Evolutionary conservation across 2,329 filamentous ascomycete genomes (phyloP), one percentile per base, ranked within the genome.

Genomic region (Sporothrix euskadiensis): DNA sequence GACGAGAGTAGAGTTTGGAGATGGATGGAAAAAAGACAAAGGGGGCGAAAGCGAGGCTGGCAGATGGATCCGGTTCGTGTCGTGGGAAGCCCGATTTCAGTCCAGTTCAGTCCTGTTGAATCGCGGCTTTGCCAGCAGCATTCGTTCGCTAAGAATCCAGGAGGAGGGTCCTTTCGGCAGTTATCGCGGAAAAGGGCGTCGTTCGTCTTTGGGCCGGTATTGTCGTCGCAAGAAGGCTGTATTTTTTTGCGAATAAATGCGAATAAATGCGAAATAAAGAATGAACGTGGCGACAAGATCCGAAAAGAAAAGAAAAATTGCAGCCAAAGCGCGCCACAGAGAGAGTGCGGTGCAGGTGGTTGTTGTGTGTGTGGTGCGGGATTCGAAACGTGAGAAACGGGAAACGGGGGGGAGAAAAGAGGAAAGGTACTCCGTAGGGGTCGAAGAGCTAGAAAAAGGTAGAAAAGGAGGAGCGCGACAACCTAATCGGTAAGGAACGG

Each of bases 261-360:
- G 35, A 35, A 35, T 4, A 14, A 19, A n/a, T 26, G 26, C 26
- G 26, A 26, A 26, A 26, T 26, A 47, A 69, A 59, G 14, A 49
- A 49, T 35, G 61, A 74, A 56, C 72, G 63, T 49, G 56, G 61
- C 39, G 69, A 69, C 22, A 49, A 49, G 69, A 30, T 69, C 41
- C 41, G 73, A 69, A 71, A 41, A 63, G 44, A 30, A 56, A 26
- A 69, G 14, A 44, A 41, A 63, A 39, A 14, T 71, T 56, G 57
- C 68, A 61, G 69, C 70, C 65, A 71, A 70, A 70, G 73, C 73
- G 69, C 69, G 73, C 73, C 73, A 74, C 73, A 56, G n/a, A n/a
- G 68, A 41, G 61, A 30, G 44, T 68, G 65, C 65, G 44, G 63
- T 49, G 14, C 44, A 35, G 39, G 12, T 35, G 35, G 35, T 35